These are phyloP conservation scores for Cutaneotrichosporon daszewskae DNA, from an alignment of 1,284 basidiomycete genomes.

Conservation along the genomic window DNA sequence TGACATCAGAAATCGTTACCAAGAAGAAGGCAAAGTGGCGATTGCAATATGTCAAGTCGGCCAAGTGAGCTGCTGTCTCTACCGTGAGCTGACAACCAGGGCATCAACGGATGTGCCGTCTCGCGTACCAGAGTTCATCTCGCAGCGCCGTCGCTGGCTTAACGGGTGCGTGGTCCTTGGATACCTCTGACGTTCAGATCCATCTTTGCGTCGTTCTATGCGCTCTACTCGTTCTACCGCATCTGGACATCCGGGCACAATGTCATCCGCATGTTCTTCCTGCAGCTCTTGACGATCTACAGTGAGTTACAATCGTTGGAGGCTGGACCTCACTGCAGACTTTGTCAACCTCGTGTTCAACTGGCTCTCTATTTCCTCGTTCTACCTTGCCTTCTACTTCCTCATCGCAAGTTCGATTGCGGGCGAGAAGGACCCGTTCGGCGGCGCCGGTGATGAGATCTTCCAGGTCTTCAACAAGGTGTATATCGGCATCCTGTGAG, in stretches of 20 bases:
- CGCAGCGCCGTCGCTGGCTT: conserved; percentile 82
- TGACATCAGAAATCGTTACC: conserved; percentile 33
- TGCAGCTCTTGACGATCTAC: conserved; percentile 56
- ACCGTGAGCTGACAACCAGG: not conserved
- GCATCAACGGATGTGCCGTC: conserved; percentile 67
- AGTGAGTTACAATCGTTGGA: conserved; percentile 23
- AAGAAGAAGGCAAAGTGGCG: conserved; percentile 52
- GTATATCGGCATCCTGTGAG: conserved; percentile 52
- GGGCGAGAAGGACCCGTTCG: conserved; percentile 61
- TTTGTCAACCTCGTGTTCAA: conserved; percentile 43
- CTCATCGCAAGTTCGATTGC: conserved; percentile 64
- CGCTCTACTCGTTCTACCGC: conserved; percentile 73
- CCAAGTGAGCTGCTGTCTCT: conserved; percentile 61
- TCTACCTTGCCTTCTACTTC: conserved; percentile 46
- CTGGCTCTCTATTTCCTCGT: conserved; percentile 69
- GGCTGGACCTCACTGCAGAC: conserved; percentile 12
- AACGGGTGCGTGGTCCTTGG: conserved; percentile 55
- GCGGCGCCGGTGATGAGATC: conserved; percentile 65
- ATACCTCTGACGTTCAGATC: conserved; percentile 9
- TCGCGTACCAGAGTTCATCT: conserved; percentile 77
- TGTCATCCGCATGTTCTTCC: conserved; percentile 72
- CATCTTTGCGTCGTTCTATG: conserved; percentile 67
- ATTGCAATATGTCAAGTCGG: conserved; percentile 83
- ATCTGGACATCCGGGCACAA: conserved; percentile 88
- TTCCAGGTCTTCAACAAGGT: conserved; percentile 71